Conservation (phyloP, 2,329 filamentous ascomycete genomes). For the Orbilia brochopaga region DNA sequence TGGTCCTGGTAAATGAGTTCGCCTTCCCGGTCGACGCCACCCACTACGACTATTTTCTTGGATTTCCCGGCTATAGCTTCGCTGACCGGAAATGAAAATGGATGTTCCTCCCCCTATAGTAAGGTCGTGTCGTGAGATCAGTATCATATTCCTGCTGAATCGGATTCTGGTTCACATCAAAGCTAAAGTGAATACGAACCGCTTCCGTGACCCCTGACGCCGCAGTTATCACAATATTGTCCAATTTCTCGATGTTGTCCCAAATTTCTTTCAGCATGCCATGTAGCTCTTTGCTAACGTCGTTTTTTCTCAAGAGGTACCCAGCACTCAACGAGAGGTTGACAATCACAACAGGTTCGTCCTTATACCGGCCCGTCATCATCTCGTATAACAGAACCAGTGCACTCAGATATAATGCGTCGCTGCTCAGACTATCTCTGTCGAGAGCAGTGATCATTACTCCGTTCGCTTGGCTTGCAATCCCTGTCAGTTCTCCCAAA, state of each 20-base stretch:
- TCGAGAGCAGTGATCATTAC: constrained; percentile 30
- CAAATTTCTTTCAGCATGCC: constrained; percentile 9
- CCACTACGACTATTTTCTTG: constrained; percentile 27
- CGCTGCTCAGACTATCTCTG: constrained; percentile 9
- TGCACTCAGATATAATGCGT: constrained; percentile 20
- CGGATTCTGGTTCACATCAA: neutral
- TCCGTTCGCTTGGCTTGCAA: constrained; percentile 8
- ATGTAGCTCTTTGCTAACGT: neutral
- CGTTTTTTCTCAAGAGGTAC: neutral
- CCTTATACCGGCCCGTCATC: neutral
- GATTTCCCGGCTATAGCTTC: neutral
- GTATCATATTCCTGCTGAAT: neutral
- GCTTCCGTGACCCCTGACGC: constrained; percentile 22
- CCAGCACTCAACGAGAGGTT: constrained; percentile 41
- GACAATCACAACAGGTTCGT: constrained; percentile 13
- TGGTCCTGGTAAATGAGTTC: constrained; percentile 27
- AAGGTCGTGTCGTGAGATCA: neutral
- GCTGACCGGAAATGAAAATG: constrained; percentile 22
- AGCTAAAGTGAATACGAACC: constrained; percentile 18
- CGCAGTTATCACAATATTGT: constrained; percentile 21
- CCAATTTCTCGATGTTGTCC: constrained; percentile 1
- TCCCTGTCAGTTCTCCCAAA: constrained; percentile 22
- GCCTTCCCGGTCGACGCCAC: constrained; percentile 26
- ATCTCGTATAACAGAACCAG: constrained; percentile 12
- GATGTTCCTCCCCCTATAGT: neutral